Conservation (phyloP, 768 basidiomycete species). For the Auriculariales sp. region DNA sequence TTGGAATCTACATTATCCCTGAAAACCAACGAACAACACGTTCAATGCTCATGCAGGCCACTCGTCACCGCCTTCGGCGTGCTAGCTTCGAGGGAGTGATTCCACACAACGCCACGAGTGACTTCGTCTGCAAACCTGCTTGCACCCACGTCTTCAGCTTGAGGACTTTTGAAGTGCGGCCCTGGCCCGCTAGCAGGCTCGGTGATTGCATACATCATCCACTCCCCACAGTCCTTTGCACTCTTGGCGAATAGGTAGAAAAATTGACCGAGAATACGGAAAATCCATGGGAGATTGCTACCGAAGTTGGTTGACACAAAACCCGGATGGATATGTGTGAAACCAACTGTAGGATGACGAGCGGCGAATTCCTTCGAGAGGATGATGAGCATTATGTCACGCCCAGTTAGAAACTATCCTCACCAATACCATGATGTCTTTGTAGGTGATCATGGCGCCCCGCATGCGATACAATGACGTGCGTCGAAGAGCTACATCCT, state of each 20-base stretch:
- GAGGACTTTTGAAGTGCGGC: not conserved
- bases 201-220: slow-evolving; percentile 12
- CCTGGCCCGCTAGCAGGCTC: not conserved
- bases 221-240: slow-evolving; percentile 12
- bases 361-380: slow-evolving; percentile 4
- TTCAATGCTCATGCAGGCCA: too few relatives aligned
- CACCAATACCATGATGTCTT: not conserved
- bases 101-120: not conserved
- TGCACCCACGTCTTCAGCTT: not conserved
- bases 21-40: too few relatives aligned
- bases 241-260: not conserved
- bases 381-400: too few relatives aligned
- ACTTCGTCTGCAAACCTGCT: not conserved
- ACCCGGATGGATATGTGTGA: slow-evolving; percentile 4
- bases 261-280: not conserved
- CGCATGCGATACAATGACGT: not conserved
- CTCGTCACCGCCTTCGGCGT: too few relatives aligned
- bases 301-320: not conserved
- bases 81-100: too few relatives aligned
- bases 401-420: not conserved
- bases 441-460: not conserved
- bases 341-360: slow-evolving; percentile 1
- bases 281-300: not conserved
- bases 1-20: too few relatives aligned
- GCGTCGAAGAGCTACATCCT: slow-evolving; percentile 39